phyloP scores from a whole-genome alignment of 1,284 basidiomycete genomes.

The Ustilago bromivora region DNA sequence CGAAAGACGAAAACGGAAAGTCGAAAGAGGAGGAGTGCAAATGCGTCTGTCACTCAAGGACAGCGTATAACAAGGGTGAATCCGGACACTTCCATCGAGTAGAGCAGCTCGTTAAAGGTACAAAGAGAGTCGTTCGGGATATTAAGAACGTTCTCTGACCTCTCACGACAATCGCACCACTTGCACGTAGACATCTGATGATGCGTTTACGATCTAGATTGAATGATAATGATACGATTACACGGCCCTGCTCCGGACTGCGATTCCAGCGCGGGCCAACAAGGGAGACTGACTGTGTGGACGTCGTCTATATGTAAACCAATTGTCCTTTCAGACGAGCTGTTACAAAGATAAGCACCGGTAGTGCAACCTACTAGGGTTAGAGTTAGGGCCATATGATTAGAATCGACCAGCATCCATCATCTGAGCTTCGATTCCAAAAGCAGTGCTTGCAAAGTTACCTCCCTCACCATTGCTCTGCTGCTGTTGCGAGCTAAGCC shows the following conservation, averaged over 20 bases:
- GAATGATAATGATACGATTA: background rate
- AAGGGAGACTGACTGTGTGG: background rate
- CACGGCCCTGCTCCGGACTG: slow-evolving; percentile 5
- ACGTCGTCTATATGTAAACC: background rate
- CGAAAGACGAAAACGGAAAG: background rate
- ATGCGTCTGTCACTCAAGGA: slow-evolving; percentile 20
- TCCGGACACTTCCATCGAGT: slow-evolving; percentile 46
- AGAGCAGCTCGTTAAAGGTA: slow-evolving; percentile 44
- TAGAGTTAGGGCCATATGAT: background rate
- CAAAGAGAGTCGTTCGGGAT: slow-evolving; percentile 38
- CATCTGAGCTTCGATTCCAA: slow-evolving; percentile 50
- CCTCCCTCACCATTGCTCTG: slow-evolving; percentile 3
- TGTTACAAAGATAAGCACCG: background rate
- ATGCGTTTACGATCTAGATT: background rate
- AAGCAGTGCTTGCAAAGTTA: slow-evolving; percentile 33
- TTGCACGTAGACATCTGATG: background rate
- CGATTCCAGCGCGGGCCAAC: slow-evolving; percentile 3
- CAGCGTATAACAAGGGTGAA: slow-evolving; percentile 9
- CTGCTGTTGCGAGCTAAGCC: slow-evolving; percentile 9
- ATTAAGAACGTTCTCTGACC: slow-evolving; percentile 42
- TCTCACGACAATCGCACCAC: background rate
- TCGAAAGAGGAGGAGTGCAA: slow-evolving; percentile 1
- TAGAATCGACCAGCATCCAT: slow-evolving; percentile 49
- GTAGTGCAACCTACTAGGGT: slow-evolving; percentile 3
- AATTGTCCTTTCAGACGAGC: background rate